Evolutionary conservation across 768 basidiomycete genomes (phyloP).

Genomic region (Tephrocybe rancida): DNA sequence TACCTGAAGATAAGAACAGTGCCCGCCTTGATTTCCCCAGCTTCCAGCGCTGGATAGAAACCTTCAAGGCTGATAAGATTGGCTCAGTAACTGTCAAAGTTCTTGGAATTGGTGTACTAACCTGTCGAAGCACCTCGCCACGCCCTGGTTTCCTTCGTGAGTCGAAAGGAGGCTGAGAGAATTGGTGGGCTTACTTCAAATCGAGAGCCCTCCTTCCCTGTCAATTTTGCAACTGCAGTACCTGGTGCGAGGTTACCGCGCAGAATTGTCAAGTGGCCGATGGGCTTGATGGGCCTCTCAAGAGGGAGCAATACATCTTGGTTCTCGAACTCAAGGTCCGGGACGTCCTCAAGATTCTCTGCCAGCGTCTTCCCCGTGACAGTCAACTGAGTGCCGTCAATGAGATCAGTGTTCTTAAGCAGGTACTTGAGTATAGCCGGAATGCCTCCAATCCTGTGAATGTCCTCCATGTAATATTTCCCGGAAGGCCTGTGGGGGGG

Average conservation of each 20-base stretch:
- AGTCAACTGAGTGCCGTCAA: slow-evolving; percentile 83
- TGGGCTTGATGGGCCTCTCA: slow-evolving; percentile 81
- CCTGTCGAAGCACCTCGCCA: slow-evolving; percentile 80
- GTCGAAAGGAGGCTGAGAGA: background rate
- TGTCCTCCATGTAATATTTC: slow-evolving; percentile 88
- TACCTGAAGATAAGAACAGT: slow-evolving; percentile 83
- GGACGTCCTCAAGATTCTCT: slow-evolving; percentile 80
- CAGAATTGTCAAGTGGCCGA: slow-evolving; percentile 86
- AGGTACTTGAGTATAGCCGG: slow-evolving; percentile 86
- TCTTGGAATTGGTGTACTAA: slow-evolving; percentile 22
- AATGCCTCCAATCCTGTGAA: slow-evolving; percentile 84
- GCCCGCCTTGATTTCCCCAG: slow-evolving; percentile 75
- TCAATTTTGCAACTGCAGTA: slow-evolving; percentile 89
- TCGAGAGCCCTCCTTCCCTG: slow-evolving; percentile 85
- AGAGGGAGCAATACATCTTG: slow-evolving; percentile 80
- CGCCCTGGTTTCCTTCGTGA: slow-evolving; percentile 45
- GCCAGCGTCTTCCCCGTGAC: slow-evolving; percentile 91
- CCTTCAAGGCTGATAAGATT: slow-evolving; percentile 50
- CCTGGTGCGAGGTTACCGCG: slow-evolving; percentile 89
- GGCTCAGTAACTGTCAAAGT: background rate
- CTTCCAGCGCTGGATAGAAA: slow-evolving; percentile 75
- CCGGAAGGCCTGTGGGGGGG: slow-evolving; percentile 58
- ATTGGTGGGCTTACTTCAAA: slow-evolving; percentile 62
- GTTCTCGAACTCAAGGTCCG: slow-evolving; percentile 65
- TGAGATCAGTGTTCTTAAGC: slow-evolving; percentile 73